Evolutionary conservation across 2,329 filamentous ascomycete genomes (phyloP).

Genomic region (Fusarium sterilihyphosum): DNA sequence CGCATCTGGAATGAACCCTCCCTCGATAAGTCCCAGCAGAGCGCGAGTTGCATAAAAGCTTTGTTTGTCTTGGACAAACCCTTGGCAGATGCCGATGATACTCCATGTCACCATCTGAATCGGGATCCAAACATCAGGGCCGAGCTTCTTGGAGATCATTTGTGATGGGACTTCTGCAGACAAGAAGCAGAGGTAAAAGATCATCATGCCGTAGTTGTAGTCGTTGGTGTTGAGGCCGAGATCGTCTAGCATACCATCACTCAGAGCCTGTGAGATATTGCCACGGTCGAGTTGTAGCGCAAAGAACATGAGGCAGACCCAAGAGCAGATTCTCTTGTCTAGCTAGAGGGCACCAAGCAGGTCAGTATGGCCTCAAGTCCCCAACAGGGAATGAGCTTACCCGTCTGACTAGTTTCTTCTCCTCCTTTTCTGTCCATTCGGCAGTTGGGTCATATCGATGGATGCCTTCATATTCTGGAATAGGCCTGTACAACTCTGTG

Average conservation of each 20-base stretch:
- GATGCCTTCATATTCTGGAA: slow-evolving; percentile 65
- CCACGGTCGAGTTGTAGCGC: slow-evolving; percentile 60
- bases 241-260: slow-evolving; percentile 58
- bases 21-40: slow-evolving; percentile 49
- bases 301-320: slow-evolving; percentile 53
- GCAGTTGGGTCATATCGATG: slow-evolving; percentile 68
- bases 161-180: slow-evolving; percentile 64
- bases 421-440: slow-evolving; percentile 66
- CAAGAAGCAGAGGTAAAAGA: slow-evolving; percentile 46
- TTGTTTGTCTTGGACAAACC: slow-evolving; percentile 41
- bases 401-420: slow-evolving; percentile 63
- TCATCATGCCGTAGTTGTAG: slow-evolving; percentile 47
- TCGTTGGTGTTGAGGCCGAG: slow-evolving; percentile 55
- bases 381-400: slow-evolving; percentile 41
- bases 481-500: slow-evolving; percentile 55
- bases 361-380: not conserved
- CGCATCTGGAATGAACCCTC: slow-evolving; percentile 26
- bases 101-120: slow-evolving; percentile 61
- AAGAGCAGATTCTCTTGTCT: slow-evolving; percentile 46
- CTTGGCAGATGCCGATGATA: slow-evolving; percentile 48
- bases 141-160: slow-evolving; percentile 66
- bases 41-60: slow-evolving; percentile 52
- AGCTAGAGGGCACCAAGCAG: slow-evolving; percentile 29
- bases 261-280: slow-evolving; percentile 59
- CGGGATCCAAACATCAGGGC: slow-evolving; percentile 69